These are phyloP conservation scores for Excoecaria cochinchinensis DNA, from an alignment of 345 rosid genomes.

Conservation along the genomic window DNA sequence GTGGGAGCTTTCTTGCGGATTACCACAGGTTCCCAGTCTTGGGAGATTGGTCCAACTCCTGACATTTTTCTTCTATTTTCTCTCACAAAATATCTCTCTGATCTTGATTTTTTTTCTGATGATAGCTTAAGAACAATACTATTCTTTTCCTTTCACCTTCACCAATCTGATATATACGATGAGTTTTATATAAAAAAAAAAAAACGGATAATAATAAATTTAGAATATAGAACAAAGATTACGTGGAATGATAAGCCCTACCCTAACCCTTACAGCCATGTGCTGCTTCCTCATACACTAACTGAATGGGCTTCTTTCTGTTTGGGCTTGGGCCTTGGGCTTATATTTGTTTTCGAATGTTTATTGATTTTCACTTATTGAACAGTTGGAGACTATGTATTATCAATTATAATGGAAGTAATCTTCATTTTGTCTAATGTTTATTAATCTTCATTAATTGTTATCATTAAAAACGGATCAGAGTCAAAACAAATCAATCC, in stretches of 20 bases:
- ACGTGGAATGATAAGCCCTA: neutral
- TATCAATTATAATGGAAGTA: no score
- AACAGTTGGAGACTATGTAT: no score
- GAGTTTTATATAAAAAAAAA: neutral
- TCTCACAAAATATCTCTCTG: neutral
- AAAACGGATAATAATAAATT: neutral
- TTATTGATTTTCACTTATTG: no score
- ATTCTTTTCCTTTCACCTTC: neutral
- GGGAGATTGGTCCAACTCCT: conserved; percentile 29
- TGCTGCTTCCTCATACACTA: no score
- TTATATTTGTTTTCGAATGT: no score
- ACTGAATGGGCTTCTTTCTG: no score
- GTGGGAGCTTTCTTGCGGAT: conserved; percentile 39
- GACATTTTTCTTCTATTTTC: conserved; percentile 17
- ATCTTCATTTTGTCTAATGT: no score
- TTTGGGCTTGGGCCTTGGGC: neutral
- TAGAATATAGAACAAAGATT: neutral
- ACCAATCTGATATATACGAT: neutral
- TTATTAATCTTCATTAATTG: no score
- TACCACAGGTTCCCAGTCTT: conserved; percentile 38
- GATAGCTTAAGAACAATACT: neutral
- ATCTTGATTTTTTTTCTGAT: neutral
- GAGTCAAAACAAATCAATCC: no score
- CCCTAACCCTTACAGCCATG: no score
- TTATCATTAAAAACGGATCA: no score